Evolutionary conservation across 2,329 filamentous ascomycete species (phyloP).

Genomic region (Myrmaecium sp.): DNA sequence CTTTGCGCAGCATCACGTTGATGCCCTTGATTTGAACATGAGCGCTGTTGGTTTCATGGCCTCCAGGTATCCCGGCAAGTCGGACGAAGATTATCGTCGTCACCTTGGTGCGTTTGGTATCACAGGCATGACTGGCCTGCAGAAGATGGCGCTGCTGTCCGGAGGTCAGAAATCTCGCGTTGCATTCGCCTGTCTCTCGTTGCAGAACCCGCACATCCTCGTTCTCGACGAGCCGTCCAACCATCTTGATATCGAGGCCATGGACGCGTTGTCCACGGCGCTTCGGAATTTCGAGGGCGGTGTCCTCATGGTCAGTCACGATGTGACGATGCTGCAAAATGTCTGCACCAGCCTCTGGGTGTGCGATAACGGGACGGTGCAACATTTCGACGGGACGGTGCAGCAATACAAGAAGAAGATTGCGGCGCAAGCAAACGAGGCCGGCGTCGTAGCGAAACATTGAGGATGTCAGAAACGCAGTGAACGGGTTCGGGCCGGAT

Average conservation of each 20-base stretch:
- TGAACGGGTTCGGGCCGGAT: too few relatives aligned
- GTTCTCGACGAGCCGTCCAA: conserved; percentile 98
- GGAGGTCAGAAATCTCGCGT: conserved; percentile 98
- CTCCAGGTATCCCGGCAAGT: conserved; percentile 72
- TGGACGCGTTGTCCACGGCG: conserved; percentile 84
- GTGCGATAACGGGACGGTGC: conserved; percentile 81
- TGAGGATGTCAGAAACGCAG: too few relatives aligned
- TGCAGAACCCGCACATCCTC: conserved; percentile 90
- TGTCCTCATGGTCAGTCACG: conserved; percentile 97
- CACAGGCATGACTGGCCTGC: conserved; percentile 88
- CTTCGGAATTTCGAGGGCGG: conserved; percentile 79
- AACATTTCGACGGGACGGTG: conserved; percentile 91
- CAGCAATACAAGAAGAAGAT: conserved; percentile 98
- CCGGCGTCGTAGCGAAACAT: conserved; percentile 57
- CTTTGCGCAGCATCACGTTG: conserved; percentile 97
- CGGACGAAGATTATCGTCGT: conserved; percentile 91
- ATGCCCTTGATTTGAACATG: conserved; percentile 76
- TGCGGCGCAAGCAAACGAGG: conserved; percentile 68
- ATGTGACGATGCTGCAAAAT: conserved; percentile 95
- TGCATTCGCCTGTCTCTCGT: conserved; percentile 86
- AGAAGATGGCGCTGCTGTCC: conserved; percentile 87
- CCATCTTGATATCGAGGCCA: conserved; percentile 96
- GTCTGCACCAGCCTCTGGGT: conserved; percentile 95
- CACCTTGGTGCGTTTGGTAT: conserved; percentile 75
- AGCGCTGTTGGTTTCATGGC: conserved; percentile 95